Base-by-base conservation (phyloP, 306 rosid species). In the Echinosophora koreensis region DNA sequence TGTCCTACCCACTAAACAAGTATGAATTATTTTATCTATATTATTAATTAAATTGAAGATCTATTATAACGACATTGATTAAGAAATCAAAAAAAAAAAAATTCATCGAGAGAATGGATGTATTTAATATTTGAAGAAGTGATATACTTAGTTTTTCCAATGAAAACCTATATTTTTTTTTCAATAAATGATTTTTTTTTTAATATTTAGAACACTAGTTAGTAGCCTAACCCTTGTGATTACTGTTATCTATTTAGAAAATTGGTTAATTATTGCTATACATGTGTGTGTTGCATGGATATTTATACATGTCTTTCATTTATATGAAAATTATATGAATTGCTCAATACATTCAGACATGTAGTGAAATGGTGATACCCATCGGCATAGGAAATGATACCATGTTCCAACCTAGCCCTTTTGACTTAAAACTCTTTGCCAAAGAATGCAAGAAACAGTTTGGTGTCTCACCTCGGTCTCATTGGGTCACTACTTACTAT, bases 381-480 rank as follows among this genome's bases (percentile, higher is more conserved):
- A 66, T 66, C 1, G 80, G 74, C n/a, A 50, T n/a, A 42, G 82
- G 42, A 66, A 83, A 86, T 12, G 49, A 82, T 17, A 69, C 80
- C 4, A 88, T 92, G 91, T 92, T 92, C 54, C 80, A 50, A 50
- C 62, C 89, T 0, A 0, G 0, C 2, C 83, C 85, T 28, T 91
- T 62, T 7, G 1, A n/a, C 44, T 59, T 78, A 1, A 22, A 35
- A 39, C 39, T 8, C 9, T 87, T 12, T 71, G 71, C 17, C 8
- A 8, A 67, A 9, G 7, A 0, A 0, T 92, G 95, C 88, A 59
- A 73, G 22, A 7, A 8, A 0, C 0, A 0, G n/a, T 90, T 44
- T 58, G 91, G 91, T 2, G 90, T 92, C 54, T 73, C 81, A 12
- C 89, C 97, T 77, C 86, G 91, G 0, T 90, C 91, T 9, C 83